Base-by-base conservation (phyloP, 176 grass and related monocot genomes). In the Typha latifolia region DNA sequence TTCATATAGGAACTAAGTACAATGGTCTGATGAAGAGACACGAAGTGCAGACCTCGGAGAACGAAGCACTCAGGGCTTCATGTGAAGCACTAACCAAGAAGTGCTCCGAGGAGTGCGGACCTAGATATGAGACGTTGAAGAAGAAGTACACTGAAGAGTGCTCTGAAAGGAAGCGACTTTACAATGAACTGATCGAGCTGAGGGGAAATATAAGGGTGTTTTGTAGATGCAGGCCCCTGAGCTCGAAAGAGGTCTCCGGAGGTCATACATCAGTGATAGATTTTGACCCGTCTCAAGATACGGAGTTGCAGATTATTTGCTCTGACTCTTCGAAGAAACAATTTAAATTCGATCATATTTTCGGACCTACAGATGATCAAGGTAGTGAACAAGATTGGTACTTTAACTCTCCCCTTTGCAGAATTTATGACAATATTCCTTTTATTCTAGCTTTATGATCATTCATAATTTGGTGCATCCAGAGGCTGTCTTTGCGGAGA, bases 161-260 rank as follows among this genome's bases (percentile, higher is more conserved):
- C 34, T 56, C 78, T 8, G 84, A 85, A 62, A 77, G 95, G 50
- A 71, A 74, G 1, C 76, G 86, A 2, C 37, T 99, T 49, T 85
- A 93, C 66, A 99, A 99, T 49, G 94, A 93, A 10, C 21, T 99
- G 0, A 94, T 99, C 31, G 95, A 94, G 59, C 59, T 94, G 68
- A 87, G 74, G 77, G 95, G 95, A 14, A 99, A 99, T 65, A 94
- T 99, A 47, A 80, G 95, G 79, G 95, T 99, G 10, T 99, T 93
- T 59, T 99, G 89, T 66, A 67, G 95, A 9, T 93, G 89, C 62
- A 68, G 84, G 24, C 95, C 95, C 56, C 67, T 94, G 14, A 94
- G 70, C 68, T 72, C 72, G 1, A 74, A 85, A 64, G 95, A 99
- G 81, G 74, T 79, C 70, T 81, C 74, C 43, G 79, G 68, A 59